Conservation (phyloP, 768 basidiomycete species). For the Tricholomella constricta region DNA sequence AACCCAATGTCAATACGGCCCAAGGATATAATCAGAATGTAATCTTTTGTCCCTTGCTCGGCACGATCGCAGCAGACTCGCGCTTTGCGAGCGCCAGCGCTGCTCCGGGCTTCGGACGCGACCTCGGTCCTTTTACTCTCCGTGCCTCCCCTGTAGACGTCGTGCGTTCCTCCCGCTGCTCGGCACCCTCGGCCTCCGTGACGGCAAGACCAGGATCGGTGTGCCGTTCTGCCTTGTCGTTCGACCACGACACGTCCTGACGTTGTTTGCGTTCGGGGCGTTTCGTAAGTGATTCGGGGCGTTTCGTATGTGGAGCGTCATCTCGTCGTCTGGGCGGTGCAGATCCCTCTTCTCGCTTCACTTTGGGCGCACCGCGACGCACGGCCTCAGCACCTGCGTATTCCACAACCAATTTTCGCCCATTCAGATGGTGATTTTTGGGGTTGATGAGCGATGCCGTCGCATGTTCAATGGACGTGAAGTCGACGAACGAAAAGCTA, state of each 20-base stretch:
- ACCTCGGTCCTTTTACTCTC: slow-evolving; percentile 37
- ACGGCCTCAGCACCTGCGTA: slow-evolving; percentile 90
- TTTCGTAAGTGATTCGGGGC: slow-evolving; percentile 1
- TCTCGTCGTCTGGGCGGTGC: slow-evolving; percentile 15
- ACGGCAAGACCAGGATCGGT: neutral
- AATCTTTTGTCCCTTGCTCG: slow-evolving; percentile 70
- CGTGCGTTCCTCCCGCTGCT: slow-evolving; percentile 12
- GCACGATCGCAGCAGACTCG: slow-evolving; percentile 73
- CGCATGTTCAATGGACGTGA: slow-evolving; percentile 74
- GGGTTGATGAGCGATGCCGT: slow-evolving; percentile 81
- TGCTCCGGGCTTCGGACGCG: slow-evolving; percentile 74
- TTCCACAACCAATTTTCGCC: slow-evolving; percentile 83
- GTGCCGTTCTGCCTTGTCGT: neutral
- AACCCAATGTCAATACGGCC: too few relatives aligned
- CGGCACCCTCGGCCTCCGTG: neutral
- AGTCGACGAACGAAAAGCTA: slow-evolving; percentile 96
- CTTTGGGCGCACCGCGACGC: slow-evolving; percentile 68
- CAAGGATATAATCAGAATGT: slow-evolving; percentile 55
- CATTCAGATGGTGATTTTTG: slow-evolving; percentile 82
- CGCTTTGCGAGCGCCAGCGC: slow-evolving; percentile 77
- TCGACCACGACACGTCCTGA: neutral
- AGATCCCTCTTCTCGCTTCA: slow-evolving; percentile 21
- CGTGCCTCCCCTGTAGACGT: slow-evolving; percentile 9
- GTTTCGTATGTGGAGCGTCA: slow-evolving; percentile 4
- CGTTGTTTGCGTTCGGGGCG: slow-evolving; percentile 9